Evolutionary conservation across 495 filamentous ascomycete species (phyloP).

Genomic region (Penicillium cataractarum): DNA sequence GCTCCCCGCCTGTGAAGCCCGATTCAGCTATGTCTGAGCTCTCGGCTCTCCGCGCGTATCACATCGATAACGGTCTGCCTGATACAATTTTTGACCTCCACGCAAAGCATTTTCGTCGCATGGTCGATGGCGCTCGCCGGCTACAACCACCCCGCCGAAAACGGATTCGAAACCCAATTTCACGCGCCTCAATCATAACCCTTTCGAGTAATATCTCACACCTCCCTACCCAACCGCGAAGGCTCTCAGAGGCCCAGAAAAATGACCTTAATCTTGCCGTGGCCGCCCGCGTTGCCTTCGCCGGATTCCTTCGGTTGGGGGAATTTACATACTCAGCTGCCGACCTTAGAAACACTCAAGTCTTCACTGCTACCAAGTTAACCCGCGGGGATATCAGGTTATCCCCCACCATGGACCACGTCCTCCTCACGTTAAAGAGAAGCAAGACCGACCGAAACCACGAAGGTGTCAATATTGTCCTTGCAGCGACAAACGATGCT

Average conservation of each 20-base stretch:
- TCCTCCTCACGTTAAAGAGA: no score
- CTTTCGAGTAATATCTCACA: background rate
- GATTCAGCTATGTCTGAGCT: background rate
- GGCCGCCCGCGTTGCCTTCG: background rate
- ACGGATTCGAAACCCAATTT: background rate
- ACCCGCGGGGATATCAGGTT: no score
- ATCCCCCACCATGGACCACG: no score
- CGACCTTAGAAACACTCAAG: background rate
- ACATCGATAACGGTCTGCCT: background rate
- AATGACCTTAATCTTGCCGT: background rate
- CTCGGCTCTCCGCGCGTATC: background rate
- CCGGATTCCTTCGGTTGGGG: background rate
- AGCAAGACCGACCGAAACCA: no score
- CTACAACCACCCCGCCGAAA: background rate
- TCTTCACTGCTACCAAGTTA: no score
- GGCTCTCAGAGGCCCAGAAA: background rate
- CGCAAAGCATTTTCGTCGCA: background rate
- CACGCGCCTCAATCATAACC: background rate
- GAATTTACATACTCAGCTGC: background rate
- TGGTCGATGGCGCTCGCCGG: background rate
- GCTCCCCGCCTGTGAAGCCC: background rate
- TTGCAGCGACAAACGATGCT: no score
- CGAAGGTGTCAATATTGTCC: no score
- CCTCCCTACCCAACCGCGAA: background rate
- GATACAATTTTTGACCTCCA: background rate